Evolutionary conservation across 202 grass and related monocot species (phyloP).

Genomic region (Digitaria exilis): DNA sequence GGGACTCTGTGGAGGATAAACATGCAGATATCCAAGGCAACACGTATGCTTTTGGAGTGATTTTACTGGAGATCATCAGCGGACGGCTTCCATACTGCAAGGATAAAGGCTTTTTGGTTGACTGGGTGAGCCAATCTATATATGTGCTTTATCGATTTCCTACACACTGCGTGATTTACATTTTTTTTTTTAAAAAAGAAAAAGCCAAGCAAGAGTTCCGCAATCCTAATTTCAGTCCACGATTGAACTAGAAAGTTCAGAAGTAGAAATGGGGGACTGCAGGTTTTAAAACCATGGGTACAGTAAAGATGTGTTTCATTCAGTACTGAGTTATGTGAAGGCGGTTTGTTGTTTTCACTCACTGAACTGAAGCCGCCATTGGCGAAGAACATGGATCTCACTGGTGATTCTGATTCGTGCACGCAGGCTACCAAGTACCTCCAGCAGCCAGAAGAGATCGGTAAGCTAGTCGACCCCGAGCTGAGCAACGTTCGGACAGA

Average conservation of each 20-base stretch:
- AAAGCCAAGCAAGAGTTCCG: neutral
- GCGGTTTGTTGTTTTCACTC: too few relatives aligned
- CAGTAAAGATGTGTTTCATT: too few relatives aligned
- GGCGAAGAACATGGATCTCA: neutral
- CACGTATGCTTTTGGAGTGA: constrained; percentile 74
- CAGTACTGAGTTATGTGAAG: too few relatives aligned
- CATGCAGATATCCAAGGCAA: constrained; percentile 72
- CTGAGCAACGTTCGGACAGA: constrained; percentile 50
- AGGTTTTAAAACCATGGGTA: neutral
- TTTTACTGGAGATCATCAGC: constrained; percentile 90
- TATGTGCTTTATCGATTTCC: neutral
- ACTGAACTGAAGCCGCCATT: too few relatives aligned
- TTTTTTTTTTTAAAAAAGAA: too few relatives aligned
- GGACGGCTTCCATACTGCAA: constrained; percentile 87
- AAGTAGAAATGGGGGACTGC: neutral
- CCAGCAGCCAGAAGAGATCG: constrained; percentile 73
- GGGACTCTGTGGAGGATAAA: constrained; percentile 53
- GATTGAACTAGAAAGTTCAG: neutral
- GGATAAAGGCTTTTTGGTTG: constrained; percentile 69
- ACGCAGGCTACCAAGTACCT: constrained; percentile 67
- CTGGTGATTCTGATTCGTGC: neutral
- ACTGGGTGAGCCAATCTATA: constrained; percentile 56
- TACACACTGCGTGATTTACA: neutral
- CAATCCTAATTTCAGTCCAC: neutral
- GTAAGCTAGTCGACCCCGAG: constrained; percentile 71